These are phyloP conservation scores for Picochlorum sp. DNA, from an alignment of 139 green algal species.

Conservation along the genomic window DNA sequence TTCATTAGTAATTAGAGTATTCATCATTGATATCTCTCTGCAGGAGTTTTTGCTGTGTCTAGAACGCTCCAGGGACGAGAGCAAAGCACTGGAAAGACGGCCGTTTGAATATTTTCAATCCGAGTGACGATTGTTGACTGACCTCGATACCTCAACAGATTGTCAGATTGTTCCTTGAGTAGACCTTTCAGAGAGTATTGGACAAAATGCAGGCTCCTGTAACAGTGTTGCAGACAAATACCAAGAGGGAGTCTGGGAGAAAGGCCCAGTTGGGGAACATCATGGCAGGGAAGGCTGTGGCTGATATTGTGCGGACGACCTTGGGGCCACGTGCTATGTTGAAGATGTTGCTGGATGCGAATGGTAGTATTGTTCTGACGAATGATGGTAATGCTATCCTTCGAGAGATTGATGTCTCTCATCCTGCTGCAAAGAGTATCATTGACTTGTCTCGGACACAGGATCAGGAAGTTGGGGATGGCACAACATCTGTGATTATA, in stretches of 20 bases:
- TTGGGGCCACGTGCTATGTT: constrained; percentile 94
- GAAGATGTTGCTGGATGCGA: constrained; percentile 98
- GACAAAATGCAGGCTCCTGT: constrained; percentile 43
- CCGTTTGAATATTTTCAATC: constrained; percentile 2
- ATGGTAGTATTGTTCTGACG: constrained; percentile 93
- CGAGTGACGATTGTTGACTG: not conserved
- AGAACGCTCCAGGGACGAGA: no score
- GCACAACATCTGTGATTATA: constrained; percentile 99
- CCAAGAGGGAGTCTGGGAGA: constrained; percentile 87
- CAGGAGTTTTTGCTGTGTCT: no score
- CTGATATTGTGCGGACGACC: constrained; percentile 97
- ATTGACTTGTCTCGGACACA: constrained; percentile 97
- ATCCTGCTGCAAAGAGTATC: constrained; percentile 97
- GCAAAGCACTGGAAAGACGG: not conserved
- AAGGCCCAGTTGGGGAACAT: constrained; percentile 96
- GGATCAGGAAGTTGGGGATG: constrained; percentile 86
- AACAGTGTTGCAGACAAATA: constrained; percentile 50
- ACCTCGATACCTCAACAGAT: not conserved
- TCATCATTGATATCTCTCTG: no score
- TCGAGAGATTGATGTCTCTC: constrained; percentile 93
- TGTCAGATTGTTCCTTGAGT: not conserved
- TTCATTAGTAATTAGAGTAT: no score
- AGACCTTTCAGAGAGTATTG: not conserved
- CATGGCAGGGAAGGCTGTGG: constrained; percentile 88
- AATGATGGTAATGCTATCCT: constrained; percentile 99